A percentile compares a stretch with the other conserved stretches of the same genome.
phyloP scores from a whole-genome alignment of 805 yeast genomes.

The Candida ponderosae region DNA sequence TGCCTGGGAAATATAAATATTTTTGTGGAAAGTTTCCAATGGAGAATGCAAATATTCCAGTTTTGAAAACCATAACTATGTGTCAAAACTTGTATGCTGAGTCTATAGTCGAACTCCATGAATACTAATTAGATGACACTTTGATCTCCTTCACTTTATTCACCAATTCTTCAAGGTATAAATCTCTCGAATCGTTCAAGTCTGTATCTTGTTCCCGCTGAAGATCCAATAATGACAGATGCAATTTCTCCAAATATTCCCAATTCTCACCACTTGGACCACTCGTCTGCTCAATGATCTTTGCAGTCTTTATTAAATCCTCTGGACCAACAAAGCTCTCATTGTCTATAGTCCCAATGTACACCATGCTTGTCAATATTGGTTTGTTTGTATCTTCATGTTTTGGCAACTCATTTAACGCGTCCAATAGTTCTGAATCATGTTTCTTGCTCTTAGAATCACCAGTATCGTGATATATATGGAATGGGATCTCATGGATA shows the following conservation, averaged over 20 bases:
- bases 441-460: conserved; percentile 9
- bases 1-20: too few species aligned
- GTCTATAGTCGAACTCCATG: too few species aligned
- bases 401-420: conserved; percentile 21
- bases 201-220: conserved; percentile 1
- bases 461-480: conserved; percentile 31
- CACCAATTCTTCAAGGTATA: conserved; percentile 12
- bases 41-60: too few species aligned
- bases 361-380: conserved; percentile 51
- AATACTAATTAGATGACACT: too few species aligned
- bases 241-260: conserved; percentile 58
- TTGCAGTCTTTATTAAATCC: conserved; percentile 47
- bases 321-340: conserved; percentile 86
- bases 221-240: conserved; percentile 34
- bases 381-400: conserved; percentile 29
- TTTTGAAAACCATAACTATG: too few species aligned
- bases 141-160: conserved; percentile 2
- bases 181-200: conserved; percentile 12
- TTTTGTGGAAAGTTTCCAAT: too few species aligned
- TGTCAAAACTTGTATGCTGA: too few species aligned
- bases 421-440: conserved; percentile 9
- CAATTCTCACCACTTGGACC: conserved; percentile 84
- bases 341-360: conserved; percentile 78
- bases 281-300: conserved; percentile 39
- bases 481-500: conserved; percentile 57